Conservation (phyloP, 805 yeast genomes). For the Diddensiella caesifluorescens region DNA sequence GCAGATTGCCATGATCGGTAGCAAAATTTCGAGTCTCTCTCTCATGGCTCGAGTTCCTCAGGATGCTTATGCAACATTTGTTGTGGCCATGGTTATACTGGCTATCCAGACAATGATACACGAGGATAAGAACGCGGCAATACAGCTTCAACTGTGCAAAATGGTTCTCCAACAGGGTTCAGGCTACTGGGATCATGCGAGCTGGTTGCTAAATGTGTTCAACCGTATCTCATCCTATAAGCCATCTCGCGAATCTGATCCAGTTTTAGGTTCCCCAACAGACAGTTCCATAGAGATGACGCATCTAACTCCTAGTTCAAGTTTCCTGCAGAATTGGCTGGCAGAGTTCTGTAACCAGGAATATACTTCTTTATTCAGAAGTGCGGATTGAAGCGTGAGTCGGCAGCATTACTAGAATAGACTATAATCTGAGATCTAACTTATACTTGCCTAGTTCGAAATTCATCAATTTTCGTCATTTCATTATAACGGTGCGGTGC, state of each 20-base stretch:
- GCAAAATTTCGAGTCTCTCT: slow-evolving; percentile 5
- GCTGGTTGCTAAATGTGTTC: slow-evolving; percentile 11
- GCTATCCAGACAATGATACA: slow-evolving; percentile 2
- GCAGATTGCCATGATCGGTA: slow-evolving; percentile 4
- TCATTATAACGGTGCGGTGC: too few species aligned
- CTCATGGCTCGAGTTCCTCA: slow-evolving; percentile 9
- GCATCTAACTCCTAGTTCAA: neutral
- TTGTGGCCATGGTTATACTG: slow-evolving; percentile 13
- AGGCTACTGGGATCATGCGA: slow-evolving; percentile 19
- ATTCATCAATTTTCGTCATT: too few species aligned
- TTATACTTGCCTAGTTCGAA: too few species aligned
- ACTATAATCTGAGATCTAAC: too few species aligned
- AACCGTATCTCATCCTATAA: neutral
- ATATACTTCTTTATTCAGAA: neutral
- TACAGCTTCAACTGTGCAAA: slow-evolving; percentile 15
- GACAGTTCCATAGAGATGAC: neutral
- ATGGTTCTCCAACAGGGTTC: slow-evolving; percentile 12
- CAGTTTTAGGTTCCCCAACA: too few species aligned
- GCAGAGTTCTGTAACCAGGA: neutral
- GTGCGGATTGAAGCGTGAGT: neutral
- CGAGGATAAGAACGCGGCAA: neutral
- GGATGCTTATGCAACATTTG: slow-evolving; percentile 10
- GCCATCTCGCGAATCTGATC: neutral
- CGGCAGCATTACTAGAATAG: too few species aligned
- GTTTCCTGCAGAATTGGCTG: neutral